Evolutionary conservation across 1,139 yeast species (phyloP).

Genomic region (Magnusiomyces sp.): DNA sequence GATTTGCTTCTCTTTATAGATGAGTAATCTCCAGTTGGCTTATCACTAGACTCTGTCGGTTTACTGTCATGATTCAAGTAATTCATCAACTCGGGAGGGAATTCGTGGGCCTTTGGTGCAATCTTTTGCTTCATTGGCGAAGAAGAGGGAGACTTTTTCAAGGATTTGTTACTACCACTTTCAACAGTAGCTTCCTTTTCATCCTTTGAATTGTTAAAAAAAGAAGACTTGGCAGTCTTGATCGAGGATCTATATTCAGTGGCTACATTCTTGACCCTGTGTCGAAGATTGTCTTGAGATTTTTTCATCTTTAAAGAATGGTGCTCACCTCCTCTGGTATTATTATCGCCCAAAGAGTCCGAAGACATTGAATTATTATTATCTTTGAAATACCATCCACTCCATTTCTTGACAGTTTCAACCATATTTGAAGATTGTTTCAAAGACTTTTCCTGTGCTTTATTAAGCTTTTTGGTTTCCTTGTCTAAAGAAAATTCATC

Average conservation of each 20-base stretch:
- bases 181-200: background rate
- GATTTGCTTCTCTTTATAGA: background rate
- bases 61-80: background rate
- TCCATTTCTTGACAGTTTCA: conserved; percentile 27
- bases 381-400: conserved; percentile 27
- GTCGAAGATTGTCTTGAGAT: conserved; percentile 4
- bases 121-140: background rate
- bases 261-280: background rate
- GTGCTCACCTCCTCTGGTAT: too few species aligned
- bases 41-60: background rate
- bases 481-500: too few species aligned
- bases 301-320: too few species aligned
- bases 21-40: too few species aligned
- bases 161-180: background rate
- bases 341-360: too few species aligned
- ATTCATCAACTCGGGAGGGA: background rate
- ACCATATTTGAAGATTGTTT: conserved; percentile 15
- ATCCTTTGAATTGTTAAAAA: background rate
- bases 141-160: too few species aligned
- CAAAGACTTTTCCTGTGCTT: too few species aligned
- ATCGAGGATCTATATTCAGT: background rate
- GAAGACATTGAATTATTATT: conserved; percentile 1
- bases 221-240: background rate
- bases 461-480: too few species aligned
- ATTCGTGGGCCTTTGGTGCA: background rate